Conservation (phyloP, 2,329 filamentous ascomycete species). For the Bertia moriformis region DNA sequence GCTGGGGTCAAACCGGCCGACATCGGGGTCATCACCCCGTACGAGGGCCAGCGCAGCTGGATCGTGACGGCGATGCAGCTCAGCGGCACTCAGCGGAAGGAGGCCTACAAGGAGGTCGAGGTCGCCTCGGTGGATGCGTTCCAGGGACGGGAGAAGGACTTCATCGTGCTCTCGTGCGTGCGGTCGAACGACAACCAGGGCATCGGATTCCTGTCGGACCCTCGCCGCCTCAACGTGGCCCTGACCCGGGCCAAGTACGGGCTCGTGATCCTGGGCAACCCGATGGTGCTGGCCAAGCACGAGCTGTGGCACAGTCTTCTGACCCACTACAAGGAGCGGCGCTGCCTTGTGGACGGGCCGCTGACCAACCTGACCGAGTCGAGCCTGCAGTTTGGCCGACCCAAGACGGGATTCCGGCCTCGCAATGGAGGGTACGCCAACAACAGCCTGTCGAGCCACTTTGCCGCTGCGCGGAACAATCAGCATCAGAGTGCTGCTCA, state of each 20-base stretch:
- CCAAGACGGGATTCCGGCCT: slow-evolving; percentile 82
- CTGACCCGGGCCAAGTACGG: slow-evolving; percentile 95
- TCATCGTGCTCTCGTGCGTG: slow-evolving; percentile 93
- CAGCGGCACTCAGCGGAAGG: slow-evolving; percentile 92
- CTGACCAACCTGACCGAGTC: slow-evolving; percentile 92
- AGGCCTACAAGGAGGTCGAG: slow-evolving; percentile 95
- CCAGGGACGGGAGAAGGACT: slow-evolving; percentile 97
- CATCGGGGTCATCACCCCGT: slow-evolving; percentile 96
- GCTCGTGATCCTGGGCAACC: slow-evolving; percentile 89
- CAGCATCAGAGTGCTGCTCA: slow-evolving; percentile 10
- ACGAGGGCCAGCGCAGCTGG: slow-evolving; percentile 95
- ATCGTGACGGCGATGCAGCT: slow-evolving; percentile 99
- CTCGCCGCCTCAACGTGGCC: slow-evolving; percentile 90
- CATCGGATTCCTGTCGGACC: slow-evolving; percentile 96
- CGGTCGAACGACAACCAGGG: slow-evolving; percentile 98
- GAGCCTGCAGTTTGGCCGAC: slow-evolving; percentile 83
- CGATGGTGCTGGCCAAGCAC: slow-evolving; percentile 93
- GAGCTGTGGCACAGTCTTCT: slow-evolving; percentile 93
- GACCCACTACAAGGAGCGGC: slow-evolving; percentile 90
- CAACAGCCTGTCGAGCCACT: slow-evolving; percentile 7
- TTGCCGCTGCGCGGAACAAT: slow-evolving; percentile 6
- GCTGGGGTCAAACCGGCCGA: slow-evolving; percentile 81
- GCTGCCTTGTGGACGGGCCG: slow-evolving; percentile 89
- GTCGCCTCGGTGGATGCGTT: slow-evolving; percentile 97
- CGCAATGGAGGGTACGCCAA: too few species aligned